These are phyloP conservation scores for Scheffersomyces insectosa DNA, from an alignment of 1,139 yeast species.

Conservation along the genomic window DNA sequence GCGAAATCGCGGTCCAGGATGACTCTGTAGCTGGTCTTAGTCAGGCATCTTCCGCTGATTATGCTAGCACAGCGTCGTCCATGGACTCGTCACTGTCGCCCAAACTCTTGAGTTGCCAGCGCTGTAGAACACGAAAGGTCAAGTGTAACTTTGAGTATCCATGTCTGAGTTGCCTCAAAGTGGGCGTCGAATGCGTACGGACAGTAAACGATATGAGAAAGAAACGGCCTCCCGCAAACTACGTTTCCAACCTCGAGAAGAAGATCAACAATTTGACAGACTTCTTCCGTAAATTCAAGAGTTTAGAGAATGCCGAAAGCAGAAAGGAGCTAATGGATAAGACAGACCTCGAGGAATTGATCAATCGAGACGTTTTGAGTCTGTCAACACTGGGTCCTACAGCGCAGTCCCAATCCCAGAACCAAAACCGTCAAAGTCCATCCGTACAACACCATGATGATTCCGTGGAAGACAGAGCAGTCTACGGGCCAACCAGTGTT, in stretches of 20 bases:
- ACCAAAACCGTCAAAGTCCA: not conserved
- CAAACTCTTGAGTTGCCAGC: constrained; percentile 37
- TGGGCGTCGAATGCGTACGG: constrained; percentile 48
- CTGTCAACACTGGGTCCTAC: constrained; percentile 10
- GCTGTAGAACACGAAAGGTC: constrained; percentile 55
- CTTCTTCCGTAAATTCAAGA: constrained; percentile 26
- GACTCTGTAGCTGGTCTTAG: no score
- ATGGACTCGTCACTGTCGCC: not conserved
- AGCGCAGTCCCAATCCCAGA: constrained; percentile 13
- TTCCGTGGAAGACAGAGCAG: constrained; percentile 19
- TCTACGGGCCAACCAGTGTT: constrained; percentile 55
- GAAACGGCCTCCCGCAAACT: constrained; percentile 51
- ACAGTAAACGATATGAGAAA: constrained; percentile 55
- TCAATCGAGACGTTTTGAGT: not conserved
- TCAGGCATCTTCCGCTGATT: no score
- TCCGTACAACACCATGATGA: constrained; percentile 5
- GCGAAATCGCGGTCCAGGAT: no score
- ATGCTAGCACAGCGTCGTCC: no score
- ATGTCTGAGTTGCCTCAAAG: constrained; percentile 49
- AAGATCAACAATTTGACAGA: constrained; percentile 25
- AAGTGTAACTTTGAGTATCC: constrained; percentile 55
- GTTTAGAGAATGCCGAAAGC: constrained; percentile 20
- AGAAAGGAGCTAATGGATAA: constrained; percentile 13
- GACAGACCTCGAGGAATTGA: constrained; percentile 5
- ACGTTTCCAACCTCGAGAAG: constrained; percentile 42